Evolutionary conservation across 257 asterid genomes (phyloP).

Genomic region (Salvia rosmarinus): DNA sequence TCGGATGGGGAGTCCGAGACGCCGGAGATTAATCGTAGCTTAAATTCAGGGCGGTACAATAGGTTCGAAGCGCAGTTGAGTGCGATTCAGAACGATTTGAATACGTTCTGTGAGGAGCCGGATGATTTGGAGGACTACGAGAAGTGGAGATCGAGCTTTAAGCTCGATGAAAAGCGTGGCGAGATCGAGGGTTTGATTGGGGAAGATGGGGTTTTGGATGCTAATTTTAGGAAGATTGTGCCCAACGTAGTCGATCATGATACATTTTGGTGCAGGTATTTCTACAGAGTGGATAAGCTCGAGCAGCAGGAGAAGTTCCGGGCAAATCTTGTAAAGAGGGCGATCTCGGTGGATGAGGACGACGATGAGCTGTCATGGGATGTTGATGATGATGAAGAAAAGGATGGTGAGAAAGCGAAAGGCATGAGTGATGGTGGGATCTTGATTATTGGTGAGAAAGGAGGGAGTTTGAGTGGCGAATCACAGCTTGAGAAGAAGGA

Average conservation of each 20-base stretch:
- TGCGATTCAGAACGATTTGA: slow-evolving; percentile 57
- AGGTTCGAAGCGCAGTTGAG: slow-evolving; percentile 73
- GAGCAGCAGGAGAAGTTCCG: slow-evolving; percentile 78
- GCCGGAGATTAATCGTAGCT: slow-evolving; percentile 47
- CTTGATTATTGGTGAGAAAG: slow-evolving; percentile 24
- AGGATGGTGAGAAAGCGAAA: slow-evolving; percentile 38
- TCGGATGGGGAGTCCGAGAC: slow-evolving; percentile 69
- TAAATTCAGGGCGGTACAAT: slow-evolving; percentile 56
- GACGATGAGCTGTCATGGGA: slow-evolving; percentile 93
- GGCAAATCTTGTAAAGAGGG: slow-evolving; percentile 77
- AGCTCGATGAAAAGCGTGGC: slow-evolving; percentile 45
- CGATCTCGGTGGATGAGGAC: slow-evolving; percentile 63
- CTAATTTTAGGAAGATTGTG: slow-evolving; percentile 48
- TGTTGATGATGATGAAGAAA: slow-evolving; percentile 72
- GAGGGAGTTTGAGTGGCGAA: slow-evolving; percentile 15
- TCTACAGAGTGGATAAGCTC: slow-evolving; percentile 76
- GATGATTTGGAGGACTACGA: slow-evolving; percentile 71
- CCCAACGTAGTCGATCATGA: slow-evolving; percentile 64
- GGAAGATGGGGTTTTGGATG: slow-evolving; percentile 60
- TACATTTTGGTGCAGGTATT: slow-evolving; percentile 78
- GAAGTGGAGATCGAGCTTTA: slow-evolving; percentile 63
- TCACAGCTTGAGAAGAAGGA: slow-evolving; percentile 18
- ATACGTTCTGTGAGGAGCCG: slow-evolving; percentile 68
- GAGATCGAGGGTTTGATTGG: slow-evolving; percentile 63
- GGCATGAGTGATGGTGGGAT: slow-evolving; percentile 32